Conservation (phyloP, 2,329 filamentous ascomycete species). For the Reticulascus tulasneorum region DNA sequence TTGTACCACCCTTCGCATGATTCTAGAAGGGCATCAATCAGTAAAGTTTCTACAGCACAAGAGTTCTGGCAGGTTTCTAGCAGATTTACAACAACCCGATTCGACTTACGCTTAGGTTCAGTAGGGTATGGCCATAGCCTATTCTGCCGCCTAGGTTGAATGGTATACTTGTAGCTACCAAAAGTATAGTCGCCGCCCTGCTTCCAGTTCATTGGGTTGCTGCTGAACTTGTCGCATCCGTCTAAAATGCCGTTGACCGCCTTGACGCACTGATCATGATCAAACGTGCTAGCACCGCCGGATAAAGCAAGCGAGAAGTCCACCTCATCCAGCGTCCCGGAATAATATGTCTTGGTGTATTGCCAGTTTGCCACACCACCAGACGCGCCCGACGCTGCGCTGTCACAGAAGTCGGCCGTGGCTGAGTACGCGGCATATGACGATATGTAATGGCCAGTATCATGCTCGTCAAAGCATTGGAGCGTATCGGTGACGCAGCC, state of each 20-base stretch:
- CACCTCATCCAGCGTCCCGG: conserved; percentile 22
- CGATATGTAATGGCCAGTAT: conserved; percentile 18
- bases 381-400: conserved; percentile 12
- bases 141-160: conserved; percentile 15
- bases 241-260: conserved; percentile 19
- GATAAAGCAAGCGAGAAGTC: conserved; percentile 13
- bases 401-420: conserved; percentile 23
- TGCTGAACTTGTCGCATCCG: conserved; percentile 20
- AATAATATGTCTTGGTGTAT: conserved; percentile 17
- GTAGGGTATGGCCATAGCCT: conserved; percentile 19
- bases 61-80: too few species aligned
- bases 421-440: conserved; percentile 17
- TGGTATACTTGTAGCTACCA: conserved; percentile 20
- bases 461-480: conserved; percentile 21
- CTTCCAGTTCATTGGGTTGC: conserved; percentile 28
- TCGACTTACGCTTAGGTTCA: conserved; percentile 13
- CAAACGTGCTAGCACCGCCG: conserved; percentile 8
- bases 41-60: too few species aligned
- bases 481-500: conserved; percentile 17
- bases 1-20: conserved; percentile 20
- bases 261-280: conserved; percentile 18
- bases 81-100: too few species aligned
- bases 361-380: conserved; percentile 17
- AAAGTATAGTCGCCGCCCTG: conserved; percentile 19
- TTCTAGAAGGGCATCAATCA: too few species aligned